Percentiles rank a stretch among this genome's conserved stretches.
Conservation (phyloP, 2,329 filamentous ascomycete genomes). For the Lachnellula hyalina region DNA sequence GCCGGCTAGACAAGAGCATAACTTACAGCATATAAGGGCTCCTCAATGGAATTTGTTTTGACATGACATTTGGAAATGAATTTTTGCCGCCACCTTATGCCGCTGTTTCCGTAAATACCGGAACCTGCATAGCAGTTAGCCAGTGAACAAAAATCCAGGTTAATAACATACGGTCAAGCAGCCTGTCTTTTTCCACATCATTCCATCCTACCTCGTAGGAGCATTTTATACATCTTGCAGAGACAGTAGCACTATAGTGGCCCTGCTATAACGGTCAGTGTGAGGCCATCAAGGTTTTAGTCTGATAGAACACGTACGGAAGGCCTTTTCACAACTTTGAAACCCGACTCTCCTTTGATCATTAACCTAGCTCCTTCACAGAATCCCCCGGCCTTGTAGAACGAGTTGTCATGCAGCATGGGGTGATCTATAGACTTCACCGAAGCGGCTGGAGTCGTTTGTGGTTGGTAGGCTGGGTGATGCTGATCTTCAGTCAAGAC, state of each 20-base stretch:
- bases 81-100: conserved; percentile 27
- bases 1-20: neutral
- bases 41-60: conserved; percentile 23
- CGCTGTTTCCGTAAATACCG: conserved; percentile 28
- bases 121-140: conserved; percentile 13
- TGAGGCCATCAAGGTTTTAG: conserved; percentile 4
- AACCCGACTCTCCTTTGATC: conserved; percentile 26
- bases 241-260: conserved; percentile 25
- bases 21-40: conserved; percentile 29
- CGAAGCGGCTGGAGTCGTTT: conserved; percentile 19
- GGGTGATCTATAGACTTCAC: conserved; percentile 24
- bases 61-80: conserved; percentile 31
- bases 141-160: neutral
- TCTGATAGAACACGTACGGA: conserved; percentile 17
- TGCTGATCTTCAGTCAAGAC: neutral
- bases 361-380: conserved; percentile 28
- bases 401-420: conserved; percentile 27
- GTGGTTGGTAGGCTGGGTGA: neutral
- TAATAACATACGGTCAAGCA: conserved; percentile 19
- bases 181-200: conserved; percentile 27
- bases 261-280: conserved; percentile 19
- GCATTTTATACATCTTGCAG: conserved; percentile 28
- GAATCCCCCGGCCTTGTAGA: conserved; percentile 29
- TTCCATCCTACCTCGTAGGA: conserved; percentile 29
- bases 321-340: conserved; percentile 28